Evolutionary conservation across 805 yeast genomes (phyloP), one percentile per base, ranked within the genome.

Genomic region (Kluyveromyces wickerhamii): DNA sequence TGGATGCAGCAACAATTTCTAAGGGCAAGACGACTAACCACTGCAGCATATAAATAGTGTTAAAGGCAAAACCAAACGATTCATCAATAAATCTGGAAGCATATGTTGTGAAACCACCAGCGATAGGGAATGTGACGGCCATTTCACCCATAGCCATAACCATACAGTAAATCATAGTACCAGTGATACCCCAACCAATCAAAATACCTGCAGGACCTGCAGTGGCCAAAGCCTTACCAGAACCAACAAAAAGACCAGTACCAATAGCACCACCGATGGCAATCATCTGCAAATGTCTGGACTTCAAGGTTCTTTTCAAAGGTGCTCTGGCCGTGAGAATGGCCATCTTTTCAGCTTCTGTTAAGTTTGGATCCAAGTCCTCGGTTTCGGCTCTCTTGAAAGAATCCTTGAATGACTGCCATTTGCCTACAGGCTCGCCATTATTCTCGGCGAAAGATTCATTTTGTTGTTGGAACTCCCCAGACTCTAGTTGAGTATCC

Each of bases 211-310:
- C 85, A 12, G 86, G 84, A 27, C 86, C 86, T 44, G 81, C 82
- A 23, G 75, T 69, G 34, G 67, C 48, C 41, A 79, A 60, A 4
- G 81, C 74, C 8, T 63, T 60, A 42, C 85, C 86, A 18, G 83
- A 70, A 50, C 85, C 84, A 33, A 82, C 79, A 44, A 82, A 74
- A 36, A 82, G 62, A 54, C 89, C 94, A 20, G 84, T 76, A 55
- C 87, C 85, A 43, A 79, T 75, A 40, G 78, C 69, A 47, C 84
- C 83, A 41, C 83, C 86, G 36, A 79, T 67, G 24, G 85, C 79
- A 41, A 77, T 72, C 77, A 77, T 72, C 54, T 74, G 80, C 60
- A 62, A 64, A 58, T 57, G 72, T 61, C 81, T 69, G 28, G 62
- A 56, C 45, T 73, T 74, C 49, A 76, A 56, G 10, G 69, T 62